Evolutionary conservation across 805 yeast species (phyloP), one percentile per base, ranked within the genome.

Genomic region (Kazachstania taianensis): DNA sequence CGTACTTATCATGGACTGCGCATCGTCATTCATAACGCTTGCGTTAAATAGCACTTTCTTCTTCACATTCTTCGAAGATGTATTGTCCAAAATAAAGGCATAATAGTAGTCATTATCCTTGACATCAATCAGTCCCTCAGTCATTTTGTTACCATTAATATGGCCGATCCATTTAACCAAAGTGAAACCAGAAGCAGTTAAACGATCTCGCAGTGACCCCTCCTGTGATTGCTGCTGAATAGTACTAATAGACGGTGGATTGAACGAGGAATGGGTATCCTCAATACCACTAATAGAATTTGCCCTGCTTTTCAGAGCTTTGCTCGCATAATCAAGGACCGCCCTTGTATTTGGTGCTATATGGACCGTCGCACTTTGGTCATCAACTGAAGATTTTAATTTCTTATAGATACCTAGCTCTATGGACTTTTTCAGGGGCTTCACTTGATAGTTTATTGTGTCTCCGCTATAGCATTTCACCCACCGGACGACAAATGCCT

Each of bases 401-500:
- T 44, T 48, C 39, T 58, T 54, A 41, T 64, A 63, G 4, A 64
- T 52, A 17, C 63, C 59, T 20, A 66, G 50, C 20, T 52, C 59
- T 36, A 80, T 70, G 12, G 82, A 72, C 45, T 73, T 70, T 52
- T 77, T 78, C 42, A 79, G 56, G 2, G 97, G 96, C 49, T 78
- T 79, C 35, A 86, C 69, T 52, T 81, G 87, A 81, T 92, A 89
- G 42, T 72, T 72, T 30, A 89, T 71, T 14, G 67, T 56, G 20
- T 78, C 70, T 40, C 75, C 71, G 27, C 74, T 80, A 0, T 82
- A 80, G 5, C 82, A 81, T 42, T 76, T 72, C 37, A 87, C 76
- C 97, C 97, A 92, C 48, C 89, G 84, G 50, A 87, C 82, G 42
- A 86, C 74, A 51, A 83, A 89, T 39, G 92, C 81, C 57, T 84